A percentile compares a stretch with the other conserved stretches of the same genome.
Evolutionary conservation across 441 rosid species (phyloP).

Genomic region (Euphorbia celastroides): DNA sequence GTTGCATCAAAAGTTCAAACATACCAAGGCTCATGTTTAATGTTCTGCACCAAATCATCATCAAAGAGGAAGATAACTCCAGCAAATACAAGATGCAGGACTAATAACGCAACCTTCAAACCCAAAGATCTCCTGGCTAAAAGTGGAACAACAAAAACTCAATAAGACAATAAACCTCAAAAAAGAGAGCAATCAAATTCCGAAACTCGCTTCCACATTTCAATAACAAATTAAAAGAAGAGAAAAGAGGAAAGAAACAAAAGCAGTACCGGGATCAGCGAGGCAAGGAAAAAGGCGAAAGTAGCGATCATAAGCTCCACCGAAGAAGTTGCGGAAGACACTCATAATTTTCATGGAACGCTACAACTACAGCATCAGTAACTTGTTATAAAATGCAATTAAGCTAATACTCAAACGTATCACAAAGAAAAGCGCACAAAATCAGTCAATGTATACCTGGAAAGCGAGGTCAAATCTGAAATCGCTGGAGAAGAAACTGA

Average conservation of each 20-base stretch:
- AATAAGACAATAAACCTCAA: background rate
- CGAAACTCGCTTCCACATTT: background rate
- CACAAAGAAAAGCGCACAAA: background rate
- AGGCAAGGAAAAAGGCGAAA: slow-evolving; percentile 57
- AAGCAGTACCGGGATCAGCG: slow-evolving; percentile 74
- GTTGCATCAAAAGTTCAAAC: no score
- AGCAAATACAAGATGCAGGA: slow-evolving; percentile 55
- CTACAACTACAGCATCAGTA: background rate
- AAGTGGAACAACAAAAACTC: background rate
- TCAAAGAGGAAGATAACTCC: slow-evolving; percentile 72
- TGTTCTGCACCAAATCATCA: slow-evolving; percentile 44
- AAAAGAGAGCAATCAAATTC: background rate
- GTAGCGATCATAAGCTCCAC: slow-evolving; percentile 34
- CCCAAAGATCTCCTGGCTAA: slow-evolving; percentile 76
- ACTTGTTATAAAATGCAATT: background rate
- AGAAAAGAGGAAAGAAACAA: background rate
- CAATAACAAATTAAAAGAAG: background rate
- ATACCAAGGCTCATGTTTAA: slow-evolving; percentile 69
- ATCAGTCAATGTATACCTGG: background rate
- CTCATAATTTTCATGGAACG: slow-evolving; percentile 22
- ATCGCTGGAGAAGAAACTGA: background rate
- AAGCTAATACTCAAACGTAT: background rate
- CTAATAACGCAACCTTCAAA: slow-evolving; percentile 62
- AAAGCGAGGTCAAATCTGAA: no score
- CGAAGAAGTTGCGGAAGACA: slow-evolving; percentile 24